A percentile compares a stretch with the other conserved stretches of the same genome.
These are phyloP conservation scores for Moesziomyces sp. DNA, from an alignment of 1,284 basidiomycete species.

Conservation along the genomic window DNA sequence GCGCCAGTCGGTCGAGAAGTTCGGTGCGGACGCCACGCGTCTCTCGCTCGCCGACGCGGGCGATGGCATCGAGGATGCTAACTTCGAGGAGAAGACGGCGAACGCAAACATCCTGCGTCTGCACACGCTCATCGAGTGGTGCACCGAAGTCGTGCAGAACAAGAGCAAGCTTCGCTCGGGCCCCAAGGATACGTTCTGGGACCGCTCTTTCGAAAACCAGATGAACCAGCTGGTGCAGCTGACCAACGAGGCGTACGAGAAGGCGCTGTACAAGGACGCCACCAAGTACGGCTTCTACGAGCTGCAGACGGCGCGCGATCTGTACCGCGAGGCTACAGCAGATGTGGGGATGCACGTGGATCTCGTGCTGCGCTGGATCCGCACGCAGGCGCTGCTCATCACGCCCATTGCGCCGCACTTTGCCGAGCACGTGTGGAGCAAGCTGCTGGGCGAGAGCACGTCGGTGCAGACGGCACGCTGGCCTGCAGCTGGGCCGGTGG, in stretches of 20 bases:
- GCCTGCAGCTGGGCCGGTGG: constrained; percentile 74
- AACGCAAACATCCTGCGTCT: constrained; percentile 96
- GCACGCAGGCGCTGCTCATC: constrained; percentile 80
- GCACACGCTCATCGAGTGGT: constrained; percentile 91
- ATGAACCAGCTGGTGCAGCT: constrained; percentile 84
- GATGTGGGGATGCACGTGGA: constrained; percentile 86
- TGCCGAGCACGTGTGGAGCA: constrained; percentile 87
- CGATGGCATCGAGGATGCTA: constrained; percentile 95
- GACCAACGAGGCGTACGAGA: constrained; percentile 74
- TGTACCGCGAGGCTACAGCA: constrained; percentile 92
- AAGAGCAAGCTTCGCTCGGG: constrained; percentile 76
- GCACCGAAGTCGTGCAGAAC: constrained; percentile 79
- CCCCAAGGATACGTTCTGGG: constrained; percentile 70
- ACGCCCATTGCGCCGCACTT: constrained; percentile 94
- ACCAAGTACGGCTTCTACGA: constrained; percentile 97
- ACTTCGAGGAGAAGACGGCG: constrained; percentile 98
- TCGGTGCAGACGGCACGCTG: constrained; percentile 85
- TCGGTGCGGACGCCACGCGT: constrained; percentile 91
- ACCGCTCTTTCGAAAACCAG: constrained; percentile 90
- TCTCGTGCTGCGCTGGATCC: constrained; percentile 81
- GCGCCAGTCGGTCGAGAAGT: constrained; percentile 71
- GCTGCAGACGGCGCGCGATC: constrained; percentile 88
- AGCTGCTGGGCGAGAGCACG: constrained; percentile 77
- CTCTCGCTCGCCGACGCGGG: constrained; percentile 95
- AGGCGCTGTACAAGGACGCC: constrained; percentile 94